Base-by-base conservation (phyloP, 768 basidiomycete species). In the Pleurotus eryngii region DNA sequence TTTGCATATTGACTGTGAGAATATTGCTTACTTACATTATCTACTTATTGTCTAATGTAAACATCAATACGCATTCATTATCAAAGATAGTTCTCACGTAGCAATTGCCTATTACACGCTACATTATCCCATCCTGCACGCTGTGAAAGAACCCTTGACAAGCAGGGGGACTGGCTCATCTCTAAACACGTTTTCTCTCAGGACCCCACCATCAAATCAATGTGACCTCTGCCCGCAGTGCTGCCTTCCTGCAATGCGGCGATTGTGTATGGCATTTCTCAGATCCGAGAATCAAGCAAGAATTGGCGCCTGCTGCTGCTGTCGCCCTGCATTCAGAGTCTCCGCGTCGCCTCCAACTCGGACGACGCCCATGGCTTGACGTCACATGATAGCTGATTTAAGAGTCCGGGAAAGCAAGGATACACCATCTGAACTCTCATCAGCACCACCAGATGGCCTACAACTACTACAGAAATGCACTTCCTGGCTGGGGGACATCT, bases 401-500 rank as follows among this genome's bases (percentile, higher is more conserved):
- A 30, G 26, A 47, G 26, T 59, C 39, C 57, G 22, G 57, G 54
- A 43, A 42, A 57, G 39, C 50, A 26, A 53, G 40, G 38, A 43
- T 30, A 50, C 55, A 59, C 55, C 51, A 55, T 18, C 53, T 42
- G 43, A 54, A 20, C 22, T 61, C 58, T 18, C 64, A 59, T 59
- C 61, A 58, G 48, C 39, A 57, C 51, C 53, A 57, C 51, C 58
- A 18, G 20, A 74, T 71, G 69, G 54, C 68, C 48, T 68, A 67
- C 59, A 61, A 49, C 57, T 53, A 68, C 59, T 64, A 71, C 56
- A 71, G 71, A 61, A 68, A 66, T 30, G 58, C 55, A 22, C 49
- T 56, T 15, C 70, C 72, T 3, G 72, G 71, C 20, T 79, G 77
- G 77, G 76, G 79, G 3, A 74, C 73, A 8, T 54, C 51, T 54